Evolutionary conservation across 257 asterid genomes (phyloP).

Genomic region (Solanum peruvianum): DNA sequence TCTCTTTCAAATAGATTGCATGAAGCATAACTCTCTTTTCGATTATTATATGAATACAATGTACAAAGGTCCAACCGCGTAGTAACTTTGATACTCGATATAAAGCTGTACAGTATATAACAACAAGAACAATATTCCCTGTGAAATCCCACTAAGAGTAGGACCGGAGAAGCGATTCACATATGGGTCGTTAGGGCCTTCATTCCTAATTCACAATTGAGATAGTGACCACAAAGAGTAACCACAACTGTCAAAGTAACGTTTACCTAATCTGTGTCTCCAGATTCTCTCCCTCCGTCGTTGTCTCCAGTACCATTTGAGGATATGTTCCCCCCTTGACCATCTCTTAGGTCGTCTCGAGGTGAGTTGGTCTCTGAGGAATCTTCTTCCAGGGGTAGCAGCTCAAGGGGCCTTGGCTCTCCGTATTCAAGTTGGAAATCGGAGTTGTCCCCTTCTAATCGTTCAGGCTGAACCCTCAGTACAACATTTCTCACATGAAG

Average conservation of each 20-base stretch:
- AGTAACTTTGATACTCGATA: background rate
- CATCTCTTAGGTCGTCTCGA: background rate
- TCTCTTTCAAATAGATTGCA: background rate
- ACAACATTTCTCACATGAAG: background rate
- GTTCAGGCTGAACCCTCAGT: slow-evolving; percentile 3
- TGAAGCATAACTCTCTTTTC: background rate
- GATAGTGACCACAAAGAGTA: background rate
- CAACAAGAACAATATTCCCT: too few species aligned
- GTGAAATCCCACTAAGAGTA: background rate
- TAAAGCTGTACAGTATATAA: background rate
- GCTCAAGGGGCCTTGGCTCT: background rate
- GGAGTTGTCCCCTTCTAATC: background rate
- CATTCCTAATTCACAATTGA: background rate
- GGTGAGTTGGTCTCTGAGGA: background rate
- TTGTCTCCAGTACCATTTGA: slow-evolving; percentile 6
- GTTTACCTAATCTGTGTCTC: background rate
- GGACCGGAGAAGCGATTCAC: background rate
- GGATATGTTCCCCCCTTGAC: background rate
- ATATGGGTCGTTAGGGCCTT: background rate
- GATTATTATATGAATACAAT: background rate
- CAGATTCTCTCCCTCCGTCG: background rate
- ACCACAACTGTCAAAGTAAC: background rate
- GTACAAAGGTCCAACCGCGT: background rate
- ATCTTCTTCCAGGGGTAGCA: background rate
- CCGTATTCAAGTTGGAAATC: background rate